Conservation (phyloP, 78 protist species). For the Isochrysis galbana region DNA sequence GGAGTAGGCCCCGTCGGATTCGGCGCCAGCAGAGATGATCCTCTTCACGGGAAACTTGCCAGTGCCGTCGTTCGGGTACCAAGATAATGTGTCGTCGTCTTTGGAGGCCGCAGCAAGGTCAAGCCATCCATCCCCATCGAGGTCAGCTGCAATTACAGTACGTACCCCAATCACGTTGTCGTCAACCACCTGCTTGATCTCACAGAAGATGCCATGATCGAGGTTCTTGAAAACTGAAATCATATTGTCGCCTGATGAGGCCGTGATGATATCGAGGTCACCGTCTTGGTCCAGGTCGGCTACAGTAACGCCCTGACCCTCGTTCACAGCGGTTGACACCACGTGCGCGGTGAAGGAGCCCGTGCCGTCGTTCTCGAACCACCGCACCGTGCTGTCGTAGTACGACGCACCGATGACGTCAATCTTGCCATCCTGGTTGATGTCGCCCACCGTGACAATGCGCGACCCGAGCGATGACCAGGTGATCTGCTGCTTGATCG, state of each 20-base stretch:
- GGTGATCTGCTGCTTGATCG: background rate
- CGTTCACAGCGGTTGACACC: background rate
- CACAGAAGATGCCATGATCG: background rate
- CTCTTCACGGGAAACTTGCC: background rate
- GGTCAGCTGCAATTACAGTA: background rate
- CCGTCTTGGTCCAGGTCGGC: background rate
- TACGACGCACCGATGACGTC: constrained; percentile 2
- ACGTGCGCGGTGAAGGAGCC: background rate
- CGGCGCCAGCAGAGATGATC: background rate
- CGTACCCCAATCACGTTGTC: background rate
- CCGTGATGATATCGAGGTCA: constrained; percentile 11
- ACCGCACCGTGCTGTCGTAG: background rate
- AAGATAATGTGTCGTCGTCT: background rate
- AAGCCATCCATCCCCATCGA: background rate
- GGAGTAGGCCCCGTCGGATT: background rate
- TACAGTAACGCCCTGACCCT: background rate
- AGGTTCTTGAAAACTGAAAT: background rate
- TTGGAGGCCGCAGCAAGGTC: background rate
- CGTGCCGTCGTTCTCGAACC: background rate
- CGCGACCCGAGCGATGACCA: background rate
- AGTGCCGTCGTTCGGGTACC: constrained; percentile 1
- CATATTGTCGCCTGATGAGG: constrained; percentile 11
- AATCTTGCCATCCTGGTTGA: background rate
- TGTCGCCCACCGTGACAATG: background rate
- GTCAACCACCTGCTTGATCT: background rate